Conservation (phyloP, 768 basidiomycete genomes). For the Naganishia friedmannii region DNA sequence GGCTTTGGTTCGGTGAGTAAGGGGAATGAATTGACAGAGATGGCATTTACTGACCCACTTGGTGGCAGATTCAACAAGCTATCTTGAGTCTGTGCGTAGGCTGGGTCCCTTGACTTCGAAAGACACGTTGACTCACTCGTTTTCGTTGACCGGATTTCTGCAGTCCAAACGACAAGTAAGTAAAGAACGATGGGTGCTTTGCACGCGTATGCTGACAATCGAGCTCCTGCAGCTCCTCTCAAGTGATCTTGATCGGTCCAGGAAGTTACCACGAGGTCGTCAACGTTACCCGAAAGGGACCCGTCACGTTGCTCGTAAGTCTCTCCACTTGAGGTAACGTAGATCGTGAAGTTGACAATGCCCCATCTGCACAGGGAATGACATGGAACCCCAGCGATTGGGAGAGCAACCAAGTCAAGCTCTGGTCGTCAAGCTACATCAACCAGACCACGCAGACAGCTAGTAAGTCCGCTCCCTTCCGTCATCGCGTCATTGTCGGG, state of each 20-base stretch:
- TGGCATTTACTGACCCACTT: constrained; percentile 44
- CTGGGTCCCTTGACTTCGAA: background rate
- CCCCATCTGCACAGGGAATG: constrained; percentile 3
- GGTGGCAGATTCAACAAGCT: constrained; percentile 59
- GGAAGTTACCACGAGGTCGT: constrained; percentile 65
- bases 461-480: background rate
- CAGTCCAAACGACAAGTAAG: constrained; percentile 1
- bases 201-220: background rate
- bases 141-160: background rate
- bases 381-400: constrained; percentile 18
- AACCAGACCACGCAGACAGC: constrained; percentile 37
- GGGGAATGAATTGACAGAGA: constrained; percentile 23
- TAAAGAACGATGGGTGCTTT: background rate
- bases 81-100: constrained; percentile 59
- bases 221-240: constrained; percentile 53
- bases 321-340: background rate
- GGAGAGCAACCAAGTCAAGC: constrained; percentile 27
- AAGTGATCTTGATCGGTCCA: constrained; percentile 58
- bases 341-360: no score
- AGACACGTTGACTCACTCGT: background rate
- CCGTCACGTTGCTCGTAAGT: constrained; percentile 61
- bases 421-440: constrained; percentile 34
- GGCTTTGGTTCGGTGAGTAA: constrained; percentile 25
- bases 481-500: no score
- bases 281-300: constrained; percentile 60